Percentiles rank a stretch among this genome's conserved stretches.
Evolutionary conservation across 345 rosid genomes (phyloP).

Genomic region (Aquilaria yunnanensis): DNA sequence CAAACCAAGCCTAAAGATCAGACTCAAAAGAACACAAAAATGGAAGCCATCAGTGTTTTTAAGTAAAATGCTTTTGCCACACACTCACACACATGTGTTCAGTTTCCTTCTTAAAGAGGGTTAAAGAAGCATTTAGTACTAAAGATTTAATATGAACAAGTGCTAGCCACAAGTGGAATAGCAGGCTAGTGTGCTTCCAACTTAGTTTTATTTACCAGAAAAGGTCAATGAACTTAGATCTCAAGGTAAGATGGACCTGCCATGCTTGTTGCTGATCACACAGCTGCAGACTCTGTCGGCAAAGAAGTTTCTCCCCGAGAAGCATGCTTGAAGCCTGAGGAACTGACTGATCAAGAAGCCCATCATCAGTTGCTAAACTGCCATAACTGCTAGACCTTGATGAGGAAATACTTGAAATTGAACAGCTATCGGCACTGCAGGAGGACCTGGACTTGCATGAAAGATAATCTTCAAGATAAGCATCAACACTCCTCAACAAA

Average conservation of each 20-base stretch:
- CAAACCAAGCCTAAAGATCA: too few relatives aligned
- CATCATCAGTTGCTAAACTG: conserved; percentile 60
- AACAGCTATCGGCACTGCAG: conserved; percentile 25
- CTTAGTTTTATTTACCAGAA: background rate
- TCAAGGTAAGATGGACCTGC: conserved; percentile 55
- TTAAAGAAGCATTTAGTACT: too few relatives aligned
- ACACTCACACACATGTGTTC: too few relatives aligned
- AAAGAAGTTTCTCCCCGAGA: conserved; percentile 44
- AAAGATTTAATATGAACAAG: too few relatives aligned
- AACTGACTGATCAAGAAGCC: conserved; percentile 63
- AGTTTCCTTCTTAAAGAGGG: too few relatives aligned
- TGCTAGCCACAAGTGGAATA: too few relatives aligned
- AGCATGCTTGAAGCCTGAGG: conserved; percentile 39
- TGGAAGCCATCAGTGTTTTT: too few relatives aligned
- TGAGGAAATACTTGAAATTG: conserved; percentile 33
- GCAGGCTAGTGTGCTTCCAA: too few relatives aligned
- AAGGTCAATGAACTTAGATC: conserved; percentile 5
- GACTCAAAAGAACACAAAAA: too few relatives aligned
- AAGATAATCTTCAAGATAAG: conserved; percentile 57
- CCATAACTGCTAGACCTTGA: conserved; percentile 58
- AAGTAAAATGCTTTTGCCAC: too few relatives aligned
- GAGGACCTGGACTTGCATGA: conserved; percentile 32
- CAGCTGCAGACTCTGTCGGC: conserved; percentile 52
- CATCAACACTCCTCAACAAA: conserved; percentile 54
- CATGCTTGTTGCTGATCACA: conserved; percentile 58